Evolutionary conservation across 495 filamentous ascomycete genomes (phyloP).

Genomic region (Aspergillus carlsbadensis): DNA sequence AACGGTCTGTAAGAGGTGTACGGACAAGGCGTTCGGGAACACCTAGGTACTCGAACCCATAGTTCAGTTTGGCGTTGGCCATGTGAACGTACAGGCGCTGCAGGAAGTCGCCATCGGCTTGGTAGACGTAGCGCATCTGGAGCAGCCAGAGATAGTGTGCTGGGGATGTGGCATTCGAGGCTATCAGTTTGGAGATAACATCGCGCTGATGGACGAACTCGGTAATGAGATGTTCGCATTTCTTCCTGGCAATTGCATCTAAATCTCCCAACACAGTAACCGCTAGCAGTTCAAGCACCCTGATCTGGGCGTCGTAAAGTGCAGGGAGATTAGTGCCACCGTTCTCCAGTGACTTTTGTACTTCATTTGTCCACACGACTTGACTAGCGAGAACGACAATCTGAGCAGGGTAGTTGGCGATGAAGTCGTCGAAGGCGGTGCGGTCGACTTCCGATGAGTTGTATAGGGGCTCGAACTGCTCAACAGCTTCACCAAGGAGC

Average conservation of each 20-base stretch:
- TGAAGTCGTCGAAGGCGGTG: constrained; percentile 69
- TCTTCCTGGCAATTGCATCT: constrained; percentile 82
- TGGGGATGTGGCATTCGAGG: constrained; percentile 69
- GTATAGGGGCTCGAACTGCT: constrained; percentile 69
- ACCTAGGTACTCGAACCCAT: constrained; percentile 97
- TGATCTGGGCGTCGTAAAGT: constrained; percentile 73
- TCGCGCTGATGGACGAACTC: constrained; percentile 98
- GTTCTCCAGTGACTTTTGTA: constrained; percentile 69
- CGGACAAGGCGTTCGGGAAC: constrained; percentile 93
- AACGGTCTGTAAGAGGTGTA: constrained; percentile 94
- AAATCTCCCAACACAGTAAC: constrained; percentile 88
- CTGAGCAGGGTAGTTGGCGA: constrained; percentile 82
- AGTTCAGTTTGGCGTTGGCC: constrained; percentile 93
- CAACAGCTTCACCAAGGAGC: constrained; percentile 79
- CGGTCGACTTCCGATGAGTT: constrained; percentile 61
- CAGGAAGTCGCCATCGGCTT: constrained; percentile 73
- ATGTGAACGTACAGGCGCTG: constrained; percentile 88
- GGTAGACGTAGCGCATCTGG: constrained; percentile 97
- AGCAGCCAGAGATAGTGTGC: constrained; percentile 90
- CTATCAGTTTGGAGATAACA: constrained; percentile 77
- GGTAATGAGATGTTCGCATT: constrained; percentile 98
- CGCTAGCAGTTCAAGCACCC: constrained; percentile 78
- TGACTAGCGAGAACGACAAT: constrained; percentile 96
- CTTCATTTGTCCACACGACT: constrained; percentile 84
- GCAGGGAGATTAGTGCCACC: constrained; percentile 65